These are phyloP conservation scores for Candida tetrigidarum DNA, from an alignment of 1,139 yeast genomes.

Conservation along the genomic window DNA sequence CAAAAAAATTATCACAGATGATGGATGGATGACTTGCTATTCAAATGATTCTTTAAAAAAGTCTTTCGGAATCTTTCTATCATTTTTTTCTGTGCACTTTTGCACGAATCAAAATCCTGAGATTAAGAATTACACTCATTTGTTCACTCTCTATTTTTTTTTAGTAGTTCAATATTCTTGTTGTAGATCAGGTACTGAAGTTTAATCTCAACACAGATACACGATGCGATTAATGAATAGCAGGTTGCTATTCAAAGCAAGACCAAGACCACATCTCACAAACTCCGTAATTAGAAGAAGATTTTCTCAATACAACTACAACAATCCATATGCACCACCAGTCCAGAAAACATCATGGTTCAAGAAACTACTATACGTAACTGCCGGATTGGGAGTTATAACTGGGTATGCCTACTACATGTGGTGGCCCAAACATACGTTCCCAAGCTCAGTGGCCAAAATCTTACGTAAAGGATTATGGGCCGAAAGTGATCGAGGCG, in stretches of 20 bases:
- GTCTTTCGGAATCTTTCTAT: background rate
- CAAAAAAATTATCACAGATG: background rate
- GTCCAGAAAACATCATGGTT: conserved; percentile 21
- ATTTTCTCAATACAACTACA: conserved; percentile 11
- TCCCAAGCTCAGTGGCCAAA: conserved; percentile 63
- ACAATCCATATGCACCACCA: conserved; percentile 11
- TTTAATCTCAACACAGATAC: background rate
- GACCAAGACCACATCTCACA: too few species aligned
- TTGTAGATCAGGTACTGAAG: background rate
- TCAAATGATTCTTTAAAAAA: background rate
- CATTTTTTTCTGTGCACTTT: background rate
- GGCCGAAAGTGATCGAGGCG: conserved; percentile 81
- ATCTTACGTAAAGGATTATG: conserved; percentile 74
- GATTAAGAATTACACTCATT: background rate
- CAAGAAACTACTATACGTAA: conserved; percentile 24
- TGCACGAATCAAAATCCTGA: background rate
- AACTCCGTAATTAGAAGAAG: background rate
- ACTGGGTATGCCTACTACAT: conserved; percentile 50
- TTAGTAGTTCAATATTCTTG: too few species aligned
- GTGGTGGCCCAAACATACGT: conserved; percentile 65
- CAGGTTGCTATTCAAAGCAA: conserved; percentile 3
- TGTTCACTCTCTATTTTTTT: background rate
- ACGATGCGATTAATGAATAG: background rate
- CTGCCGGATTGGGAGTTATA: conserved; percentile 34
- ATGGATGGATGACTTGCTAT: background rate